Evolutionary conservation across 2,329 filamentous ascomycete species (phyloP).

Genomic region (Aspergillus tubingensis): DNA sequence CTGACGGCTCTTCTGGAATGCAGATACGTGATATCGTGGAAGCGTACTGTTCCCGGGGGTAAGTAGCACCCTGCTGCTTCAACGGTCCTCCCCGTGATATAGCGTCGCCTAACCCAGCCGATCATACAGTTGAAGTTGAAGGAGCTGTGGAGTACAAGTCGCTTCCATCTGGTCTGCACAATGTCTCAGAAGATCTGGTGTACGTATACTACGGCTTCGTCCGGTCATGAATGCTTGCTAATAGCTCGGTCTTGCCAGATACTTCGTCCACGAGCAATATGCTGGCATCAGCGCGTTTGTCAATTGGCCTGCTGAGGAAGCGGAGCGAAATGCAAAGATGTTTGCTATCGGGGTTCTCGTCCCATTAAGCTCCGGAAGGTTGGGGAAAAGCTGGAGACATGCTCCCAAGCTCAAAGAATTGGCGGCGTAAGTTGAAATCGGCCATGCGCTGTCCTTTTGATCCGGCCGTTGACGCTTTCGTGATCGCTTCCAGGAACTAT

Average conservation of each 20-base stretch:
- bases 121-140: slow-evolving; percentile 62
- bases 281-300: slow-evolving; percentile 91
- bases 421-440: slow-evolving; percentile 59
- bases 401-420: slow-evolving; percentile 73
- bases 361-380: slow-evolving; percentile 76
- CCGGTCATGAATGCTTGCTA: slow-evolving; percentile 8
- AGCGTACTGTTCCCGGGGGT: slow-evolving; percentile 68
- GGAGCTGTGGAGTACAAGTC: slow-evolving; percentile 95
- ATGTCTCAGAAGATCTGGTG: slow-evolving; percentile 79
- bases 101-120: slow-evolving; percentile 11
- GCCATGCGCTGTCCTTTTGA: neutral
- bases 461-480: slow-evolving; percentile 17
- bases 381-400: slow-evolving; percentile 89
- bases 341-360: slow-evolving; percentile 88
- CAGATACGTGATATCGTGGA: slow-evolving; percentile 84
- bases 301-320: slow-evolving; percentile 76
- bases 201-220: slow-evolving; percentile 31
- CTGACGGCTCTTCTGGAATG: neutral
- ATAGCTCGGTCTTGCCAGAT: slow-evolving; percentile 55
- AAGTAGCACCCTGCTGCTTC: slow-evolving; percentile 35
- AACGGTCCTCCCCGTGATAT: neutral
- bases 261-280: slow-evolving; percentile 84
- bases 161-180: slow-evolving; percentile 87
- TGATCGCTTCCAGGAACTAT: slow-evolving; percentile 47
- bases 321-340: slow-evolving; percentile 85